Evolutionary conservation across 768 basidiomycete genomes (phyloP).

Genomic region (Russula dissimulans): DNA sequence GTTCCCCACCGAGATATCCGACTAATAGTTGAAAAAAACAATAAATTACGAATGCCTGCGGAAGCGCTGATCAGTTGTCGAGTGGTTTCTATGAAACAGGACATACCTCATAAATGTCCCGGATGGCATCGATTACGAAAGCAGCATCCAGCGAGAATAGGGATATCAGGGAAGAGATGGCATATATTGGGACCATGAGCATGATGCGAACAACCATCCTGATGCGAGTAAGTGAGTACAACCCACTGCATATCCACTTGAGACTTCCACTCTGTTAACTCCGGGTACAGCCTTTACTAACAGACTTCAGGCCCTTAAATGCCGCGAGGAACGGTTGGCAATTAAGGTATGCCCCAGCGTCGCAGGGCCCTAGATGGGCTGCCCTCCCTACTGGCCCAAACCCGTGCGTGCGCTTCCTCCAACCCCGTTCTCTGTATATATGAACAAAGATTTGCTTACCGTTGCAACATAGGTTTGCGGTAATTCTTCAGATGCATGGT

Average conservation of each 20-base stretch:
- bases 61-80: not conserved
- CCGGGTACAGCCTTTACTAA: not conserved
- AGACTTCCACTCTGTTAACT: not conserved
- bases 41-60: slow-evolving; percentile 87
- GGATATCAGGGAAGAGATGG: slow-evolving; percentile 82
- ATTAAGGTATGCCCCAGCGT: not conserved
- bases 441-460: slow-evolving; percentile 35
- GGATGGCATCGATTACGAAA: slow-evolving; percentile 89
- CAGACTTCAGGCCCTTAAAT: not conserved
- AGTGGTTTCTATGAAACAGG: too few species aligned
- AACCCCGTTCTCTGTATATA: not conserved
- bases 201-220: slow-evolving; percentile 93
- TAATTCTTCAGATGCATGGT: slow-evolving; percentile 80
- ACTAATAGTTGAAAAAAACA: slow-evolving; percentile 81
- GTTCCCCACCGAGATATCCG: slow-evolving; percentile 85
- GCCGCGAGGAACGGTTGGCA: not conserved
- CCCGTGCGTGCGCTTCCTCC: not conserved
- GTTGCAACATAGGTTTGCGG: slow-evolving; percentile 68
- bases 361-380: not conserved
- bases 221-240: slow-evolving; percentile 8
- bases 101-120: slow-evolving; percentile 91
- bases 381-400: not conserved
- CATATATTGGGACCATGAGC: slow-evolving; percentile 95
- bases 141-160: slow-evolving; percentile 91
- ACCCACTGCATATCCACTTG: not conserved